phyloP scores from a whole-genome alignment of 192 early-diverging fungal species.

The Coemansia umbellata region DNA sequence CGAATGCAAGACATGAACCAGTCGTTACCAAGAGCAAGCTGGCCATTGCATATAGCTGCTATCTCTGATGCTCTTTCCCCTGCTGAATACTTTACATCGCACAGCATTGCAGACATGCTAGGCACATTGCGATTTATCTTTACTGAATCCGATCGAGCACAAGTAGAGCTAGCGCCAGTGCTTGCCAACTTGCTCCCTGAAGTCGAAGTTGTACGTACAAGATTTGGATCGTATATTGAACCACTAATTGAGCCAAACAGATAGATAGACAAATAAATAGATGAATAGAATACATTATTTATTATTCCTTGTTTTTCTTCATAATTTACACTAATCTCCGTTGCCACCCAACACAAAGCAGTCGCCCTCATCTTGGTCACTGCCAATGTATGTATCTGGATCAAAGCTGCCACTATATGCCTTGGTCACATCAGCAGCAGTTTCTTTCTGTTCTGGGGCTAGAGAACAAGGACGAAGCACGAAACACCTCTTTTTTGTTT shows the following conservation, averaged over 20 bases:
- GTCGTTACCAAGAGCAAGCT: neutral
- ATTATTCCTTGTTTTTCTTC: neutral
- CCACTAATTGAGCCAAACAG: neutral
- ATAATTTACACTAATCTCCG: neutral
- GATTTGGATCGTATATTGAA: slow-evolving; percentile 39
- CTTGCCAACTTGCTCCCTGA: slow-evolving; percentile 15
- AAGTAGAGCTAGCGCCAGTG: slow-evolving; percentile 6
- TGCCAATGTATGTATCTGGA: no score
- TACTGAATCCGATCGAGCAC: slow-evolving; percentile 14
- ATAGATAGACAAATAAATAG: no score
- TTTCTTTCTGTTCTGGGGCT: no score
- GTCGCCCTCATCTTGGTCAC: no score
- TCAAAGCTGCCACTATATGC: no score
- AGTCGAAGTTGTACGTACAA: slow-evolving; percentile 22
- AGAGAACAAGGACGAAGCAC: no score
- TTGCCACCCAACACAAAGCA: no score
- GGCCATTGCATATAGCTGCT: neutral
- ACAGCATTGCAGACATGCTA: slow-evolving; percentile 11
- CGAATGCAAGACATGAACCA: neutral
- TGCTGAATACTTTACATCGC: neutral
- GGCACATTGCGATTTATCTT: slow-evolving; percentile 26
- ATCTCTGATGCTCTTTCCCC: neutral
- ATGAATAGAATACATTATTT: neutral
- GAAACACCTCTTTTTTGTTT: no score
- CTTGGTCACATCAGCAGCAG: no score